These are phyloP conservation scores for Nicotiana benthamiana DNA, from an alignment of 257 asterid genomes.

Conservation along the genomic window DNA sequence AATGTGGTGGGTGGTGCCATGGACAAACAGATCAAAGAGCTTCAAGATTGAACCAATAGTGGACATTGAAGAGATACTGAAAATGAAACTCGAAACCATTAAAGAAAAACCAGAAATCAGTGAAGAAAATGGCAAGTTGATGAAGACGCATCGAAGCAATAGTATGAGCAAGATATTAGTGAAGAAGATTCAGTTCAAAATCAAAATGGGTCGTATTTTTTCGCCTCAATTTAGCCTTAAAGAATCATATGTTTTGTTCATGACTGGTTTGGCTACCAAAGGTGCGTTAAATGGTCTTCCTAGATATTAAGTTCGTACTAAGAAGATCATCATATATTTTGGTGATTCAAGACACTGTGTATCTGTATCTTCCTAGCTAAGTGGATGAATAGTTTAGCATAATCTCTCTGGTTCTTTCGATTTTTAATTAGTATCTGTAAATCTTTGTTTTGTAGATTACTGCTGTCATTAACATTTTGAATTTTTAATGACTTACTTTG, in stretches of 20 bases:
- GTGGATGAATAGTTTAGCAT: too few species aligned
- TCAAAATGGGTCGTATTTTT: conserved; percentile 33
- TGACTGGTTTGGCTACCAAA: conserved; percentile 49
- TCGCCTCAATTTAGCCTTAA: conserved; percentile 38
- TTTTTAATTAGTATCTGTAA: too few species aligned
- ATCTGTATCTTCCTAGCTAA: too few species aligned
- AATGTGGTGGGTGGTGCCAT: conserved; percentile 46
- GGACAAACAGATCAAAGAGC: conserved; percentile 28
- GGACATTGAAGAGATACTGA: conserved; percentile 59
- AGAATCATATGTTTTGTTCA: conserved; percentile 51
- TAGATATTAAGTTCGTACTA: conserved; percentile 16
- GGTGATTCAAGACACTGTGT: too few species aligned
- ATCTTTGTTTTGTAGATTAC: not conserved
- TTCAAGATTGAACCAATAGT: conserved; percentile 35
- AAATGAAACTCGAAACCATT: conserved; percentile 70
- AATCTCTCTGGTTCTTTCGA: too few species aligned
- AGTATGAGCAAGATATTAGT: conserved; percentile 5
- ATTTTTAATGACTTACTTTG: not conserved
- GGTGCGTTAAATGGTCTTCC: conserved; percentile 55
- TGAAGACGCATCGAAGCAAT: not conserved
- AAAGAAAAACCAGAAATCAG: conserved; percentile 43
- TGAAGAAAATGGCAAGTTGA: conserved; percentile 21
- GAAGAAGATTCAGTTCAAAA: conserved; percentile 38
- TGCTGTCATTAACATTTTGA: not conserved
- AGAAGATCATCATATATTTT: too few species aligned